These are phyloP conservation scores for Calonectria multiphialidica DNA, from an alignment of 2,329 filamentous ascomycete genomes.

Conservation along the genomic window DNA sequence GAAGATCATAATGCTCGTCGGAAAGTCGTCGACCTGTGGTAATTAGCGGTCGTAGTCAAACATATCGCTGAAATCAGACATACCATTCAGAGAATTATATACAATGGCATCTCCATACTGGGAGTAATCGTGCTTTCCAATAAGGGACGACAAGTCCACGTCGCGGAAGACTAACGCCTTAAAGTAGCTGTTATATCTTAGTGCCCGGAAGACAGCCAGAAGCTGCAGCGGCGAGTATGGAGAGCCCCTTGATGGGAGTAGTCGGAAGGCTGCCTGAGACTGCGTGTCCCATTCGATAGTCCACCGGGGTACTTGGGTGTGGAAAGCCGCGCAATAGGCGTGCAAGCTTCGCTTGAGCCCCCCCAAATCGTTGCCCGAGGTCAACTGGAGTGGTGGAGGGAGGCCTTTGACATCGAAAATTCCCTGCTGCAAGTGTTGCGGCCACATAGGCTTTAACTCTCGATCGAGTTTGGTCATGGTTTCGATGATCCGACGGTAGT, in stretches of 20 bases:
- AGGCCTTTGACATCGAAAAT: slow-evolving; percentile 67
- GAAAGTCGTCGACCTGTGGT: slow-evolving; percentile 58
- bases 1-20: slow-evolving; percentile 60
- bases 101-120: slow-evolving; percentile 60
- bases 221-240: slow-evolving; percentile 64
- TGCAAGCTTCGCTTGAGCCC: slow-evolving; percentile 66
- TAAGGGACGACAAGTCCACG: slow-evolving; percentile 60
- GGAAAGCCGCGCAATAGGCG: slow-evolving; percentile 66
- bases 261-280: slow-evolving; percentile 64
- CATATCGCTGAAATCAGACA: slow-evolving; percentile 24
- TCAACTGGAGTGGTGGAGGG: slow-evolving; percentile 64
- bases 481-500: slow-evolving; percentile 66
- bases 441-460: slow-evolving; percentile 70
- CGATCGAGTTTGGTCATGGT: slow-evolving; percentile 67
- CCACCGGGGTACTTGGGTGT: slow-evolving; percentile 64
- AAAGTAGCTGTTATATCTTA: slow-evolving; percentile 71
- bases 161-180: slow-evolving; percentile 67
- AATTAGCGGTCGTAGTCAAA: slow-evolving; percentile 16
- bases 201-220: slow-evolving; percentile 67
- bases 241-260: slow-evolving; percentile 56
- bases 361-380: slow-evolving; percentile 67
- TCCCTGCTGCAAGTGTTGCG: slow-evolving; percentile 64
- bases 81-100: slow-evolving; percentile 66
- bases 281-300: slow-evolving; percentile 59
- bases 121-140: slow-evolving; percentile 56